Evolutionary conservation across 352 stramenopile species (phyloP).

Genomic region (Nannochloropsis limnetica): DNA sequence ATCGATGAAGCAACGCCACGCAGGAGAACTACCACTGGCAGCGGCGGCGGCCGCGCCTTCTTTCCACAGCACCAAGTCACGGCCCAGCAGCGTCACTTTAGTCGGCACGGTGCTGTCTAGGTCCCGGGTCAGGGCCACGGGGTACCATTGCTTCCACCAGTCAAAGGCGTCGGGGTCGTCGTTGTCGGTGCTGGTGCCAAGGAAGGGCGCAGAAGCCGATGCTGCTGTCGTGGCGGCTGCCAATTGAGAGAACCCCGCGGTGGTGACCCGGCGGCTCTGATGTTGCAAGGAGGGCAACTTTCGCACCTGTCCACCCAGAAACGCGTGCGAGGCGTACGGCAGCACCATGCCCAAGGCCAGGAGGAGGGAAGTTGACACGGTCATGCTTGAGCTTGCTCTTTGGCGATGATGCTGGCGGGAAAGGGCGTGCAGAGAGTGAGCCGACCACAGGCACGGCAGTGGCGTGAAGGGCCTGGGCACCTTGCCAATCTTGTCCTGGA

Average conservation of each 20-base stretch:
- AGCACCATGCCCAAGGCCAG: not conserved
- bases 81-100: not conserved
- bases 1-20: conserved; percentile 38
- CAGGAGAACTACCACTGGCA: not conserved
- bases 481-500: not conserved
- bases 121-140: conserved; percentile 42
- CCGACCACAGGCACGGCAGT: not conserved
- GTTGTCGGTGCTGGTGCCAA: not conserved
- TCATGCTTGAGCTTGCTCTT: not conserved
- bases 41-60: not conserved
- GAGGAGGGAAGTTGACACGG: not conserved
- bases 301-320: not conserved
- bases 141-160: conserved; percentile 46
- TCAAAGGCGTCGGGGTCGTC: conserved; percentile 37
- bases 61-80: conserved; percentile 17
- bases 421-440: not conserved
- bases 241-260: not conserved
- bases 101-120: conserved; percentile 37
- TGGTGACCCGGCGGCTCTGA: not conserved
- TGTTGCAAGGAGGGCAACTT: not conserved
- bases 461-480: not conserved
- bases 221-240: not conserved
- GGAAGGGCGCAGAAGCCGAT: not conserved
- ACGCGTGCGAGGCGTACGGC: not conserved
- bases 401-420: not conserved